Conservation (phyloP, 208 protist species). For the Acanthamoeba quina region DNA sequence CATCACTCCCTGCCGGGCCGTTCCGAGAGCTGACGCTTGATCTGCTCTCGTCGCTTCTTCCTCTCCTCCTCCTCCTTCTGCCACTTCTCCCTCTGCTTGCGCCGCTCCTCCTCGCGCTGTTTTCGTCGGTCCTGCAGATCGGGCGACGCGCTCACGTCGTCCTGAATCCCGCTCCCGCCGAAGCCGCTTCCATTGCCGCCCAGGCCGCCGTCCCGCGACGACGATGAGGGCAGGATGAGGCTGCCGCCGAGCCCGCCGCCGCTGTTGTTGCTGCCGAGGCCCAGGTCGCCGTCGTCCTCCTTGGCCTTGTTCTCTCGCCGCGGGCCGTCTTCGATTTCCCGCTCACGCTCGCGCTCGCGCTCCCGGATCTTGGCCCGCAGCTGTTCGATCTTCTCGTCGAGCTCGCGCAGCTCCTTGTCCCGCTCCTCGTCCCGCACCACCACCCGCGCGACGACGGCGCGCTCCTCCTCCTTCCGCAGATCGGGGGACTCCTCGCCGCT, state of each 20-base stretch:
- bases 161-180: neutral
- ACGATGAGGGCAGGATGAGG: neutral
- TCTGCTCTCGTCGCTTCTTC: slow-evolving; percentile 19
- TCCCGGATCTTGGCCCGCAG: slow-evolving; percentile 6
- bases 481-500: neutral
- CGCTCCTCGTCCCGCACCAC: neutral
- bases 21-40: neutral
- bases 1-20: neutral
- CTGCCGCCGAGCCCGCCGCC: neutral
- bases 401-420: neutral
- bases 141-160: neutral
- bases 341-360: slow-evolving; percentile 22
- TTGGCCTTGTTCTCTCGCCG: neutral
- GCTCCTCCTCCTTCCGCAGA: neutral
- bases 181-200: neutral
- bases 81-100: slow-evolving; percentile 13
- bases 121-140: slow-evolving; percentile 7
- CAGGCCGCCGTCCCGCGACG: neutral
- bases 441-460: neutral
- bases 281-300: neutral
- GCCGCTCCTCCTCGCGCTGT: slow-evolving; percentile 3
- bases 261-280: neutral
- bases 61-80: slow-evolving; percentile 9
- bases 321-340: slow-evolving; percentile 8
- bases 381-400: slow-evolving; percentile 38